phyloP scores from a whole-genome alignment of 345 rosid genomes.

The Gossypium rotundifolium region DNA sequence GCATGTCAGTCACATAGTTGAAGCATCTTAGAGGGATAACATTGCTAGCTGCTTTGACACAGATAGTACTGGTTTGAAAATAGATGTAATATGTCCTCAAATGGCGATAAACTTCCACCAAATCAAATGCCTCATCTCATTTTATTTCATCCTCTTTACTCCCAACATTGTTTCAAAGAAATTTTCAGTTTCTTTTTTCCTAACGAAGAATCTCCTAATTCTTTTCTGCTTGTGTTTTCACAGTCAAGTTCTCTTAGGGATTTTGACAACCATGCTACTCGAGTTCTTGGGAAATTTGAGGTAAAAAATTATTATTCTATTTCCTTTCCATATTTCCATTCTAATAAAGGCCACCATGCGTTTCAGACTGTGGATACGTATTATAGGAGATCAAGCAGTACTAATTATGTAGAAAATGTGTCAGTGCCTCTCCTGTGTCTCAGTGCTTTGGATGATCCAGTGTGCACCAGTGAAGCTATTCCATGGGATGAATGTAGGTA shows the following conservation, averaged over 20 bases:
- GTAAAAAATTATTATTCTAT: slow-evolving; percentile 26
- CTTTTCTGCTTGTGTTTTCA: slow-evolving; percentile 14
- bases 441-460: slow-evolving; percentile 88
- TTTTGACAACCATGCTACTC: slow-evolving; percentile 70
- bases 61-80: background rate
- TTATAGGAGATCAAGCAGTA: slow-evolving; percentile 76
- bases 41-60: background rate
- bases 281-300: slow-evolving; percentile 78
- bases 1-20: background rate
- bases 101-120: background rate
- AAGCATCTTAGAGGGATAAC: background rate
- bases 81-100: background rate
- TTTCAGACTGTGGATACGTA: slow-evolving; percentile 78
- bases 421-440: slow-evolving; percentile 73
- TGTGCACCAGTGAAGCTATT: slow-evolving; percentile 85
- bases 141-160: background rate
- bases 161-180: background rate
- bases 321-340: background rate
- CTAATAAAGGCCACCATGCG: slow-evolving; percentile 6
- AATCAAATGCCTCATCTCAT: background rate
- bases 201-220: background rate
- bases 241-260: slow-evolving; percentile 82
- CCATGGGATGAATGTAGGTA: slow-evolving; percentile 97
- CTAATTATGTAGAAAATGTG: slow-evolving; percentile 51
- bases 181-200: background rate